phyloP scores from a whole-genome alignment of 495 filamentous ascomycete species.

The Penicillium desertorum region DNA sequence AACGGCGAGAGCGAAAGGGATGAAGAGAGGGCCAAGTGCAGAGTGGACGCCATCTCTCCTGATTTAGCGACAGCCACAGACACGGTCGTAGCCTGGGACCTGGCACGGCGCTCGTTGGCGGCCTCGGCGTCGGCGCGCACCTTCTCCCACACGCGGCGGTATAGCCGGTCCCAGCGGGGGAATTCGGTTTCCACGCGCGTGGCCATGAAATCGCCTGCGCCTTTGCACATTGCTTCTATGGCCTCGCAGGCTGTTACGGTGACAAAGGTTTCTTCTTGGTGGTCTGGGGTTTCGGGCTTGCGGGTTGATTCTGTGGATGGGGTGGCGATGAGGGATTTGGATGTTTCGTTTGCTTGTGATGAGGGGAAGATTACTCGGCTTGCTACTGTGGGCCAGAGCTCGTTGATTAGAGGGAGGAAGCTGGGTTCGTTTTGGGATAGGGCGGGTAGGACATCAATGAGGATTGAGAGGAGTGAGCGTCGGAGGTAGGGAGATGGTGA shows the following conservation, averaged over 20 bases:
- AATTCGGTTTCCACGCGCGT: constrained; percentile 70
- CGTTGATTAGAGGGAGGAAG: constrained; percentile 86
- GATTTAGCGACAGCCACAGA: not conserved
- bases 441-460: constrained; percentile 64
- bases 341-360: constrained; percentile 31
- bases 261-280: constrained; percentile 73
- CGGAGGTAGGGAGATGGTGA: constrained; percentile 77
- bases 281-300: constrained; percentile 27
- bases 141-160: constrained; percentile 40
- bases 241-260: constrained; percentile 64
- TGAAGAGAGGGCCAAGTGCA: constrained; percentile 15
- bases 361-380: constrained; percentile 55
- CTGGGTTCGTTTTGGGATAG: constrained; percentile 72
- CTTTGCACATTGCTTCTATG: constrained; percentile 55
- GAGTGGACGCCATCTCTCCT: not conserved
- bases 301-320: constrained; percentile 13
- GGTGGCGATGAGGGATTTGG: constrained; percentile 31
- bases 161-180: constrained; percentile 52
- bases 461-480: constrained; percentile 69
- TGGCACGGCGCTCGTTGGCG: constrained; percentile 32
- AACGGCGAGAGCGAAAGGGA: constrained; percentile 31
- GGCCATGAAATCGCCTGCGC: constrained; percentile 79
- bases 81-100: not conserved
- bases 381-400: constrained; percentile 79
- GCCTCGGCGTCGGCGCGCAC: constrained; percentile 41